Base-by-base conservation (phyloP, 2,329 filamentous ascomycete species). In the Penicillium sp. region DNA sequence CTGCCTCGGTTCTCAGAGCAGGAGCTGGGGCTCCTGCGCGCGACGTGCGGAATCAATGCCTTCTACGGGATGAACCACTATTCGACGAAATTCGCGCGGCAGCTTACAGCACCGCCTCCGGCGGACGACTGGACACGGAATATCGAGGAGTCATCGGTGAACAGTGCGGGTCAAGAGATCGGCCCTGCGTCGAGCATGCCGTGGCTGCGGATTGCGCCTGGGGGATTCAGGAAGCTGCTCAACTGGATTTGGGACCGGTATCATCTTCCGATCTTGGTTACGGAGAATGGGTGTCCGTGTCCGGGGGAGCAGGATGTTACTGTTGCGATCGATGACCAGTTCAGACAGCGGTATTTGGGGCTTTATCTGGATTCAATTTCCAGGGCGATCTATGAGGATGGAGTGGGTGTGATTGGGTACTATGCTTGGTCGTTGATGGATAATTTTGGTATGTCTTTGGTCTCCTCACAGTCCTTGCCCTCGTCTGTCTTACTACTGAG, bases 41-140 rank as follows among this genome's bases (percentile, higher is more conserved):
- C 30, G 9, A 38, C 44, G 15, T 23, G 23, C 21, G 30, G 52
- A 11, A 21, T 52, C n/a, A 62, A 64, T 44, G 38, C 56, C 1
- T 65, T 63, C 38, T 67, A 65, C 19, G 65, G 65, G 13, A 65
- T 67, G 63, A 67, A 67, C 31, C 58, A 65, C 45, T 67, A 67
- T 23, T 58, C 65, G 7, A 58, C 63, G 5, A 58, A 62, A 23
- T 65, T 56, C 29, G 58, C 58, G 5, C 58, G 58, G 7, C 50
- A 54, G 3, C 56, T 58, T 11, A 31, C 31, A 4, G 52, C n/a
- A 7, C 48, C 60, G 9, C 57, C 65, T 0, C 23, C 60, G 0
- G 52, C 44, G 26, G 60, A 67, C 29, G 65, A 67, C 47, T 64
- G 52, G 30, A 56, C 56, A 0, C 58, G 65, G 0, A 62, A 67